Evolutionary conservation across 129 eudicot species (phyloP), one percentile per base, ranked within the genome.

Genomic region (Centella asiatica): DNA sequence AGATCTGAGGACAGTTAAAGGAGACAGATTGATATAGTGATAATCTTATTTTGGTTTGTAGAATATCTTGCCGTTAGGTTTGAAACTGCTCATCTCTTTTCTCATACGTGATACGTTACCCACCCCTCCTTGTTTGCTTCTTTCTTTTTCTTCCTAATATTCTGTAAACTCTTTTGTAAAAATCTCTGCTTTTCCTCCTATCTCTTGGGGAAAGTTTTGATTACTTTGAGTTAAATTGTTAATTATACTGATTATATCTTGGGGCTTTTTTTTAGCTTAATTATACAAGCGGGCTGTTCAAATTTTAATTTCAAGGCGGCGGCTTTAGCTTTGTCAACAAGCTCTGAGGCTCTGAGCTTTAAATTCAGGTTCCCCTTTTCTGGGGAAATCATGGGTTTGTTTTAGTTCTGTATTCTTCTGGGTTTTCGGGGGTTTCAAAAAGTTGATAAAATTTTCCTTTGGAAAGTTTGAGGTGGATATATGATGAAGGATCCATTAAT

Each of bases 81-180:
- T 68, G 49, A 40, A n/a, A 40, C 44, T 15, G 47, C 45, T 29
- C 9, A 24, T 52, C 13, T 29, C 26, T 29, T 70, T 47, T 28
- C 57, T 72, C 54, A 63, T 15, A 33, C n/a, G n/a, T n/a, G n/a
- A n/a, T n/a, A 27, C 28, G 60, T 61, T 51, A n/a, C n/a, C n/a
- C n/a, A n/a, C n/a, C n/a, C n/a, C n/a, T n/a, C n/a, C n/a, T n/a
- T n/a, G n/a, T n/a, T n/a, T n/a, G n/a, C n/a, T n/a, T n/a, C n/a
- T n/a, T n/a, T n/a, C n/a, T n/a, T n/a, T n/a, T 42, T 42, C n/a
- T 15, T 42, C 3, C n/a, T 42, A 11, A 17, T 42, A 6, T 42
- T 42, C 47, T 7, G 15, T 12, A 42, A 14, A 42, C 17, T 12
- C 47, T 42, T 42, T 0, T 15, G 15, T 11, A 42, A 15, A 3